phyloP scores from a whole-genome alignment of 768 basidiomycete genomes.

The Amanita molliuscula region DNA sequence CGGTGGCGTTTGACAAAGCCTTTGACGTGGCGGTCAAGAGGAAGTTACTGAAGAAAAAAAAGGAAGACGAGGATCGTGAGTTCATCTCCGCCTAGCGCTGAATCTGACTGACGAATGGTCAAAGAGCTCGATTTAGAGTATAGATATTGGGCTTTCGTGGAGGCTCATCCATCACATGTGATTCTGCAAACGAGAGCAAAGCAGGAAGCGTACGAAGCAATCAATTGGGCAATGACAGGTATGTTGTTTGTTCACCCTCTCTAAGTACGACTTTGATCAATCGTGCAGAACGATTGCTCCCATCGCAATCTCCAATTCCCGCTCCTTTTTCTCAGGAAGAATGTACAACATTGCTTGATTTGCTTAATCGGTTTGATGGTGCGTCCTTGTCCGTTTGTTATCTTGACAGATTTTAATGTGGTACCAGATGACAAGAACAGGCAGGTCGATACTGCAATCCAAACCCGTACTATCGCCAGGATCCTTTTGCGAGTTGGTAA shows the following conservation, averaged over 20 bases:
- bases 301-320: constrained; percentile 41
- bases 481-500: constrained; percentile 59
- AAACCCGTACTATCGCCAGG: constrained; percentile 54
- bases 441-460: constrained; percentile 29
- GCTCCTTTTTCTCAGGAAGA: constrained; percentile 71
- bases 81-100: constrained; percentile 9
- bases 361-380: constrained; percentile 25
- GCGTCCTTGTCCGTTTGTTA: constrained; percentile 16
- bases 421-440: not conserved
- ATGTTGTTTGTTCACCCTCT: constrained; percentile 7
- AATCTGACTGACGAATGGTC: not conserved
- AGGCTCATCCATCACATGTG: constrained; percentile 67
- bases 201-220: constrained; percentile 60
- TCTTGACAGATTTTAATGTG: not conserved
- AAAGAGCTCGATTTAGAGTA: constrained; percentile 68
- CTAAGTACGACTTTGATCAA: not conserved
- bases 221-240: constrained; percentile 80
- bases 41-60: constrained; percentile 14
- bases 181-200: constrained; percentile 44
- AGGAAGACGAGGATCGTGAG: constrained; percentile 34
- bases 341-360: constrained; percentile 59
- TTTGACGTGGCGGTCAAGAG: constrained; percentile 17
- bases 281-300: constrained; percentile 53
- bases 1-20: constrained; percentile 37
- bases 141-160: constrained; percentile 75